phyloP scores from a whole-genome alignment of 345 rosid genomes.

The Chamaenerion angustifolium region DNA sequence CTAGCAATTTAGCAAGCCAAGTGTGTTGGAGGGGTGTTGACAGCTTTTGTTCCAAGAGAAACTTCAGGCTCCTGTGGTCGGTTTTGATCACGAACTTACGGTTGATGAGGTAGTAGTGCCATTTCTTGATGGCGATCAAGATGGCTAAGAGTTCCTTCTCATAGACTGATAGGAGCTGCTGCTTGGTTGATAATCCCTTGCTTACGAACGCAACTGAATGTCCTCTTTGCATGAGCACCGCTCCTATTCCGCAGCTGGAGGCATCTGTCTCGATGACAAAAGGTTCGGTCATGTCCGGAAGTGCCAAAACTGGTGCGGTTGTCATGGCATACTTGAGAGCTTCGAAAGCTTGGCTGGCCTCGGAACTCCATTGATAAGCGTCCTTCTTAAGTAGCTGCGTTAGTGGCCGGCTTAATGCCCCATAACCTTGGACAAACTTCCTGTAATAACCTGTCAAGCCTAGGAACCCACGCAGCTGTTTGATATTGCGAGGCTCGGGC shows the following conservation, averaged over 20 bases:
- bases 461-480: constrained; percentile 1
- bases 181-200: no score
- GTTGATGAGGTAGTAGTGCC: neutral
- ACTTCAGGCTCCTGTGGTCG: no score
- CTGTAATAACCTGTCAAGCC: no score
- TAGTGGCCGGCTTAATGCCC: neutral
- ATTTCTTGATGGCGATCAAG: no score
- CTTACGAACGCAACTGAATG: neutral
- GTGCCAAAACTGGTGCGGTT: no score
- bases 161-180: neutral
- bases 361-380: neutral
- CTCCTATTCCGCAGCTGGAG: no score
- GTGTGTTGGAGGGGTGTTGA: neutral
- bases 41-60: neutral
- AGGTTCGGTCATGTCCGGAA: no score
- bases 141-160: neutral
- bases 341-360: neutral
- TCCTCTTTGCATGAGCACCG: no score
- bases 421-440: neutral
- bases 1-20: neutral
- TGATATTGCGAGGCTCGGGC: neutral
- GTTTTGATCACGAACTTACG: no score
- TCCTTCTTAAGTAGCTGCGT: neutral
- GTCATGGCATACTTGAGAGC: neutral
- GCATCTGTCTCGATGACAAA: no score